Evolutionary conservation across 345 rosid genomes (phyloP).

Genomic region (Excoecaria cochinchinensis): DNA sequence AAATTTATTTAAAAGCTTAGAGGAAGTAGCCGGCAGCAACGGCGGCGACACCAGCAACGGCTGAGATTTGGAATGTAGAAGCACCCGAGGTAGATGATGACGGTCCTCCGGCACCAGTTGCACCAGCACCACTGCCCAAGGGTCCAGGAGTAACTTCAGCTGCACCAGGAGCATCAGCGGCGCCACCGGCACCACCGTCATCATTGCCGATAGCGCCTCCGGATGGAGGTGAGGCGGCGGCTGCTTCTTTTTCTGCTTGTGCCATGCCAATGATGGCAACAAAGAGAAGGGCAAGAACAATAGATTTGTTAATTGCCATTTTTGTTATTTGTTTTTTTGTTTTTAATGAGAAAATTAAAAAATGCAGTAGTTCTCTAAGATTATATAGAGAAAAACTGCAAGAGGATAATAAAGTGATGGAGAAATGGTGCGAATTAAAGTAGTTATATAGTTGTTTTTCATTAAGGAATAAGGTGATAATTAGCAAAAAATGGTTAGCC

Average conservation of each 20-base stretch:
- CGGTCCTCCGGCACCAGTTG: not conserved
- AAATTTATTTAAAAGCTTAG: not conserved
- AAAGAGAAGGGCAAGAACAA: conserved; percentile 15
- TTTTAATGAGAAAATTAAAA: not conserved
- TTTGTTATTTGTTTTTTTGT: not conserved
- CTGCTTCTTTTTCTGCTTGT: not conserved
- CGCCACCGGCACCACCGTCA: not conserved
- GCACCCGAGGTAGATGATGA: not conserved
- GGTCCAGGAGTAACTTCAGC: not conserved
- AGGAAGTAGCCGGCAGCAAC: not conserved
- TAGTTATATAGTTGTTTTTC: conserved; percentile 2
- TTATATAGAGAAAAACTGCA: conserved; percentile 12
- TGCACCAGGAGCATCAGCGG: conserved; percentile 1
- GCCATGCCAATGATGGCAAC: conserved; percentile 16
- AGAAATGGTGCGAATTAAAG: not conserved
- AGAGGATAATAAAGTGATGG: not conserved
- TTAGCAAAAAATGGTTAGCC: not conserved
- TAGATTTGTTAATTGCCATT: conserved; percentile 22
- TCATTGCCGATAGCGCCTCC: not conserved
- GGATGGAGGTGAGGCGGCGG: not conserved
- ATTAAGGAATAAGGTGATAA: not conserved
- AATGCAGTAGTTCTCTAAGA: conserved; percentile 7
- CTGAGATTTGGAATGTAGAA: not conserved
- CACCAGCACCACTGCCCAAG: not conserved
- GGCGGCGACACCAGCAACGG: conserved; percentile 9